Base-by-base conservation (phyloP, 208 protist species). In the Trypanosoma melophagium region DNA sequence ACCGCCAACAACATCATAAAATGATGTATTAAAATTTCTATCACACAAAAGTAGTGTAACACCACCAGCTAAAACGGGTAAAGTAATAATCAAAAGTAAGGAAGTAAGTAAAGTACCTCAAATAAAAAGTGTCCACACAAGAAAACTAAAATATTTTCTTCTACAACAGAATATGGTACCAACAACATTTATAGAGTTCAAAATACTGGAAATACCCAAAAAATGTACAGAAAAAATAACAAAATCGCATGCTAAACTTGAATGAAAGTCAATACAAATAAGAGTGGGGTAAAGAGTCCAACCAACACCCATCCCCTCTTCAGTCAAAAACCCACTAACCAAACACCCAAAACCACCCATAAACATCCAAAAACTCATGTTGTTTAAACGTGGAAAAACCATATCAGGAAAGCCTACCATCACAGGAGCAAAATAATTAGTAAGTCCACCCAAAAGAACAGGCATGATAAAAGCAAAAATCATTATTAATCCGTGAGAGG, bases 241-340 rank as follows among this genome's bases (percentile, higher is more conserved):
- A 80, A 91, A 91, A 77, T 91, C 85, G 81, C 85, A 91, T n/a
- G 85, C 81, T 35, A 91, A 53, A 83, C 85, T 91, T 47, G 85
- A 91, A 74, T 91, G 85, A 79, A 91, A 91, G 38, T 91, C 85
- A 59, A 91, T 69, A 74, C 84, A 91, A 76, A 91, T 91, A 38
- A 91, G 69, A 41, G 85, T 91, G 68, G 85, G 85, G 70, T 91
- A 91, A 49, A 91, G 60, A 42, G 84, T 90, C 31, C 84, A 90
- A 63, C 84, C 84, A 73, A 91, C 77, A 84, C 85, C 85, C 75
- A 91, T 86, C 16, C 85, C 85, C 76, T 91, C 85, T 91, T 91
- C 85, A 47, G 85, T 91, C n/a, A 91, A 77, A 73, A 91, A 86
- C 13, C 85, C 85, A 79, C 81, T 91, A 40, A 91, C 81, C 47